Evolutionary conservation across 257 asterid genomes (phyloP), one percentile per base, ranked within the genome.

Genomic region (Scutellaria minor): DNA sequence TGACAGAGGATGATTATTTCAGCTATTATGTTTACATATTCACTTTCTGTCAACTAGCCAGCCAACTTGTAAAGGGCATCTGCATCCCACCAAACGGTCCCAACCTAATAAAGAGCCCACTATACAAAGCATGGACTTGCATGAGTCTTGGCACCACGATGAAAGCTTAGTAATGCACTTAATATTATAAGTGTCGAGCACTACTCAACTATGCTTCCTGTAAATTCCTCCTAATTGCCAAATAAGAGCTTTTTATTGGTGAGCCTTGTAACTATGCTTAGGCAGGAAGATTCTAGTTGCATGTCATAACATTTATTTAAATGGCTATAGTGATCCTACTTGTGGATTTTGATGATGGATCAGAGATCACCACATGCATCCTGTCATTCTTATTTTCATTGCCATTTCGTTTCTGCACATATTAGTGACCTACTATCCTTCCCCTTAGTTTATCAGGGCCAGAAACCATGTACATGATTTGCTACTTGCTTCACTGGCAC

Each of bases 161-260:
- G 74, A 42, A 56, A 27, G 69, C 50, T 58, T 48, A 48, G 42
- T 57, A 7, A 13, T 50, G 54, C 71, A 7, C 12, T 63, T 72
- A 53, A 7, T 72, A 50, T 22, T 3, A 42, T 64, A 50, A 37
- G 53, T 40, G 62, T 47, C 13, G 44, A 10, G 39, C 7, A 22
- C 6, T 39, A 24, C 24, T 55, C 40, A 40, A 45, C 56, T 12
- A 12, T 64, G 66, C 72, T 55, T 53, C 4, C 55, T 10, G 7
- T 74, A 7, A 15, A 45, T 14, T 27, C 44, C 6, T 22, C 1
- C 64, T 50, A 9, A 71, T 41, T 24, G 37, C 45, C 8, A n/a
- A 48, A 4, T 14, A 22, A 12, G 31, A 24, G 31, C 56, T n/a
- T 63, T 48, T 15, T 42, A 5, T 35, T 44, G 27, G 14, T 31